Evolutionary conservation across 2,329 filamentous ascomycete genomes (phyloP).

Genomic region (Colletotrichum melonis): DNA sequence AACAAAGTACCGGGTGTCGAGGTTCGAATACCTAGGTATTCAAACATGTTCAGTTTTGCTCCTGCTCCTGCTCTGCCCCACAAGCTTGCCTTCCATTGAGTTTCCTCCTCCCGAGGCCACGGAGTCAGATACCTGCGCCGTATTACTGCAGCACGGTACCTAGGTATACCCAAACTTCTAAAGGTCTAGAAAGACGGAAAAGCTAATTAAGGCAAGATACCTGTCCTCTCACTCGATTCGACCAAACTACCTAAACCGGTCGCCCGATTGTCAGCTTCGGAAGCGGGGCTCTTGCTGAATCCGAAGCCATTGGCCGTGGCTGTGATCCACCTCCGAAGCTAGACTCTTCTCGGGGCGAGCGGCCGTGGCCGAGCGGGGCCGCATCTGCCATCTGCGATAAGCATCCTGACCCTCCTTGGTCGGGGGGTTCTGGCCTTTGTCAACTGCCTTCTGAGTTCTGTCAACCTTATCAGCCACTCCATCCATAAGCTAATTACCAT

Average conservation of each 20-base stretch:
- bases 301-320: background rate
- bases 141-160: background rate
- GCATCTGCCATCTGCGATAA: slow-evolving; percentile 1
- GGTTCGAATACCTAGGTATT: background rate
- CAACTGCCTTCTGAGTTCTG: background rate
- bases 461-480: background rate
- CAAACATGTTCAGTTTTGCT: background rate
- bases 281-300: background rate
- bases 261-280: background rate
- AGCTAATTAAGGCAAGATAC: background rate
- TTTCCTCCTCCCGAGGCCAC: background rate
- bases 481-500: background rate
- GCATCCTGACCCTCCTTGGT: background rate
- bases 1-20: background rate
- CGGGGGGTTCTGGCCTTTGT: background rate
- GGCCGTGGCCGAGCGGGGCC: slow-evolving; percentile 13
- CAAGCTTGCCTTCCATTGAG: background rate
- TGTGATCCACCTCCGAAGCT: background rate
- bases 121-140: no score
- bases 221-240: background rate
- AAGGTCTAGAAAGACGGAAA: background rate
- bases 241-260: background rate
- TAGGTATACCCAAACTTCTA: no score
- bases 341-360: slow-evolving; percentile 8
- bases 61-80: background rate